These are phyloP conservation scores for Scleromitrula shiraiana DNA, from an alignment of 2,329 filamentous ascomycete genomes.

Conservation along the genomic window DNA sequence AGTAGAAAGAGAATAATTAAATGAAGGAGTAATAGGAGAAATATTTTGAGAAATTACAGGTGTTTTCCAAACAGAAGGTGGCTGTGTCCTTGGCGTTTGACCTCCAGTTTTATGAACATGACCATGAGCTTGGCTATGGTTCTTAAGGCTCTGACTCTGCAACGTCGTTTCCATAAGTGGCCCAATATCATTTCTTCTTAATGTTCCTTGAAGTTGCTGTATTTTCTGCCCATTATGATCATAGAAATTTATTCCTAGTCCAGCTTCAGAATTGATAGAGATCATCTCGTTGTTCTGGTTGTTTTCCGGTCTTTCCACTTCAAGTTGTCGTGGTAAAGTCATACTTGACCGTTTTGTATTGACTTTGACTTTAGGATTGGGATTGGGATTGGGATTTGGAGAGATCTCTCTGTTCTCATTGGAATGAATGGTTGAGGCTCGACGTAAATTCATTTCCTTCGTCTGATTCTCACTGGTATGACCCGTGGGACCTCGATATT, in stretches of 20 bases:
- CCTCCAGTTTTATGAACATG: too few species aligned
- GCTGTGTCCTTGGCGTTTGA: background rate
- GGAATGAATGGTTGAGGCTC: background rate
- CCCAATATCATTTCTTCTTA: background rate
- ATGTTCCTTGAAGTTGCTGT: background rate
- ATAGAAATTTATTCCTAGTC: conserved; percentile 16
- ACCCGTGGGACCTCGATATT: too few species aligned
- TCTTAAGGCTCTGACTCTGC: background rate
- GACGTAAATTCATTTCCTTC: background rate
- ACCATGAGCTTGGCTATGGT: too few species aligned
- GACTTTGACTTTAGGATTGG: background rate
- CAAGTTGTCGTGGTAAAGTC: background rate
- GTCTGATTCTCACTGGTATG: background rate
- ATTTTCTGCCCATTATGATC: conserved; percentile 6
- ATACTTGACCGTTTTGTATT: background rate
- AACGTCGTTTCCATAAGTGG: background rate
- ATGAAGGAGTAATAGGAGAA: background rate
- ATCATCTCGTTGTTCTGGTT: background rate
- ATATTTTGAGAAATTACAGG: background rate
- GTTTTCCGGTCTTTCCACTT: background rate
- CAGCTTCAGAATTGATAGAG: background rate
- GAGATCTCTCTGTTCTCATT: background rate
- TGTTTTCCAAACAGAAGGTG: background rate
- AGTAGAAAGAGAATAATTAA: too few species aligned
- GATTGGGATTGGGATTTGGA: too few species aligned